Evolutionary conservation across 805 yeast genomes (phyloP), one percentile per base, ranked within the genome.

Genomic region (Candida coleopterorum): DNA sequence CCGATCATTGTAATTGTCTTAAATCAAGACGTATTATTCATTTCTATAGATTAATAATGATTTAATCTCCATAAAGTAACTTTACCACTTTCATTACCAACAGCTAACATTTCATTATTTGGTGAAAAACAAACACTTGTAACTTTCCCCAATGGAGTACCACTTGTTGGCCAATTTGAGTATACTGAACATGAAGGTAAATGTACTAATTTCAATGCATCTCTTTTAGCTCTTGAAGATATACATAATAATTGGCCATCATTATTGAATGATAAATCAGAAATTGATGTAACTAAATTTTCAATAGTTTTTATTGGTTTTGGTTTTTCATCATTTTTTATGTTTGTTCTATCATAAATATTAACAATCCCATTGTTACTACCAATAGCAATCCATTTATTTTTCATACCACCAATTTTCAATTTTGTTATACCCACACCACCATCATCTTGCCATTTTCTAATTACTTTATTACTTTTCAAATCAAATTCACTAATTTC

Each of bases 81-180:
- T 53, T 77, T 80, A 8, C 98, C 99, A 18, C 79, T 85, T 50
- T 86, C 95, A 51, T 89, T 90, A 44, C 96, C 98, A 1, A 87
- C 76, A 12, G 89, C 86, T 33, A 93, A 58, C 80, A 89, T 77
- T 59, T 86, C 93, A 41, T 80, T 77, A 44, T 77, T 76, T 18
- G 93, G 87, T 29, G 94, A 79, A 59, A 90, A 90, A 11, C 78
- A 75, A 2, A 79, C 81, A 12, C 80, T 61, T 0, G 96, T 85
- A 23, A 93, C 96, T 47, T 82, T 79, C n/a, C 98, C 99, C 47
- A 93, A 72, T 9, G 98, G 97, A 1, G 98, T 90, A 5, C 88
- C 88, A 35, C 90, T 80, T 2, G 97, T 93, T 12, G 99, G 99
- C 98, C 98, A 93, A 66, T 93, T 93, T 33, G 80, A 71, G 62